A percentile compares a stretch with the other conserved stretches of the same genome.
These are phyloP conservation scores for Pyrenula aspistea DNA, from an alignment of 495 filamentous ascomycete species.

Conservation along the genomic window DNA sequence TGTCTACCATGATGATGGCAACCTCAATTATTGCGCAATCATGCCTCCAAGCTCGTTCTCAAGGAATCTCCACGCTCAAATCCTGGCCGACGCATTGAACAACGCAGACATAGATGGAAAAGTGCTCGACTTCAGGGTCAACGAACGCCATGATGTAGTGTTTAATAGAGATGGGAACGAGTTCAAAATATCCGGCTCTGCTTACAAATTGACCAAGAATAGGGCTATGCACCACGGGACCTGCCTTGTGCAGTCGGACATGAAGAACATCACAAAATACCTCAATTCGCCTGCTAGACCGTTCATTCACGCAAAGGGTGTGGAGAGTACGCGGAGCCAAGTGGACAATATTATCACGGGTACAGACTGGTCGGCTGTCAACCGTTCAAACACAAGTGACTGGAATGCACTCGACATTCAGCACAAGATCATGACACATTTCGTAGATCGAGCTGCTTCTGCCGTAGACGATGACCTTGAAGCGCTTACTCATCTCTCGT, in stretches of 20 bases:
- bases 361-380: constrained; percentile 31
- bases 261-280: constrained; percentile 53
- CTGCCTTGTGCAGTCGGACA: constrained; percentile 50
- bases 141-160: constrained; percentile 89
- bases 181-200: constrained; percentile 81
- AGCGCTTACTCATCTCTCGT: constrained; percentile 17
- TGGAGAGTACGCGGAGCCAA: constrained; percentile 83
- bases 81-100: constrained; percentile 71
- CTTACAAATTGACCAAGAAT: constrained; percentile 75
- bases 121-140: constrained; percentile 48
- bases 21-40: constrained; percentile 88
- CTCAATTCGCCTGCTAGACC: constrained; percentile 60
- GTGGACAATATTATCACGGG: constrained; percentile 61
- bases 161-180: constrained; percentile 26
- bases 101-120: constrained; percentile 19
- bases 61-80: constrained; percentile 76
- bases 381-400: constrained; percentile 19
- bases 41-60: constrained; percentile 64
- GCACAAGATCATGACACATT: constrained; percentile 17
- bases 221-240: constrained; percentile 87
- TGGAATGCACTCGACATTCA: constrained; percentile 24
- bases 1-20: constrained; percentile 85
- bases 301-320: constrained; percentile 69
- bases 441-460: constrained; percentile 25
- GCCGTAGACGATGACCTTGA: constrained; percentile 36